A percentile compares a stretch with the other conserved stretches of the same genome.
Conservation (phyloP, 2,329 filamentous ascomycete species). For the Trichoderma simmonsii region DNA sequence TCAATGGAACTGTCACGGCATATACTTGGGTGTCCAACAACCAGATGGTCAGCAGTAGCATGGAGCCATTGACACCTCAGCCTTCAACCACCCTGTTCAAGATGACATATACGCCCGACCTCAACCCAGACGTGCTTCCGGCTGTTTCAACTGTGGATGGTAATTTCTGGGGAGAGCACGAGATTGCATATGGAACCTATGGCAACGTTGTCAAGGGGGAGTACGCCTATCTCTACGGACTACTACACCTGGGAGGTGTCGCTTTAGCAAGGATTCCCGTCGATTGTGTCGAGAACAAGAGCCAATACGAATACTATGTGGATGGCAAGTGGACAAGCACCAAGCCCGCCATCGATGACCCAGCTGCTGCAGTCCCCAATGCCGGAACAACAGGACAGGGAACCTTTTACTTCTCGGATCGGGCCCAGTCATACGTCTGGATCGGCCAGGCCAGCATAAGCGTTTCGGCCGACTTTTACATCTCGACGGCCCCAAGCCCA, state of each 20-base stretch:
- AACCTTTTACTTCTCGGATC: conserved; percentile 25
- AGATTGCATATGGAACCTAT: conserved; percentile 21
- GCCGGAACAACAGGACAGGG: conserved; percentile 25
- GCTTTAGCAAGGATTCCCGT: conserved; percentile 23
- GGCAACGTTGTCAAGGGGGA: conserved; percentile 23
- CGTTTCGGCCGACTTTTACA: conserved; percentile 24
- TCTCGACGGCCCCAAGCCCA: conserved; percentile 23
- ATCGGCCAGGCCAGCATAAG: conserved; percentile 23
- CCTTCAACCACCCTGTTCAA: conserved; percentile 19
- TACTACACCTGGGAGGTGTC: conserved; percentile 18
- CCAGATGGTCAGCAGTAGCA: background rate
- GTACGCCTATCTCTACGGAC: conserved; percentile 23
- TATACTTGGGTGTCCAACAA: conserved; percentile 20
- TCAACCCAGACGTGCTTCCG: conserved; percentile 18
- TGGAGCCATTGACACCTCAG: conserved; percentile 11
- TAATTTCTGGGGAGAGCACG: conserved; percentile 19
- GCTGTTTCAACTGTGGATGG: conserved; percentile 15
- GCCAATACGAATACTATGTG: conserved; percentile 24
- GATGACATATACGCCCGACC: conserved; percentile 20
- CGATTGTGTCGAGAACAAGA: conserved; percentile 21
- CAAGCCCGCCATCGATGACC: conserved; percentile 19
- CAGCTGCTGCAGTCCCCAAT: conserved; percentile 20
- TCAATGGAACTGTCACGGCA: conserved; percentile 18
- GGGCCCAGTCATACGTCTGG: conserved; percentile 24
- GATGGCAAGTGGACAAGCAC: conserved; percentile 19